These are phyloP conservation scores for Lasiodiplodia citricola DNA, from an alignment of 2,329 filamentous ascomycete species.

Conservation along the genomic window DNA sequence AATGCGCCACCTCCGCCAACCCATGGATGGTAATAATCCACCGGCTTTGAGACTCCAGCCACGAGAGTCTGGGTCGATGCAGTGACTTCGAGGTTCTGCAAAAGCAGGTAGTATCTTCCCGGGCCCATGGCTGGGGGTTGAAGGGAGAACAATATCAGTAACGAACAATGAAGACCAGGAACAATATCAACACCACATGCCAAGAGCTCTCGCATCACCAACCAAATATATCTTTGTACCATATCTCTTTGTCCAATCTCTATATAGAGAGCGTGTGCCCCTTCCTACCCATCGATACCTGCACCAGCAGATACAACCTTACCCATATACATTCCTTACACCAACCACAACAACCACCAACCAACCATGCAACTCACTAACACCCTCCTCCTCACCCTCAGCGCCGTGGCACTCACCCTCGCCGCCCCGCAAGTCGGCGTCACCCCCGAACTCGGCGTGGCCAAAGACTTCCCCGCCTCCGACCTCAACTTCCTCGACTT, in stretches of 20 bases:
- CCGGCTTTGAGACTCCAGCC: too few relatives aligned
- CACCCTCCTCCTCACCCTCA: not conserved
- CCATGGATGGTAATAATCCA: too few relatives aligned
- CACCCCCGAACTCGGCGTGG: not conserved
- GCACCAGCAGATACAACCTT: not conserved
- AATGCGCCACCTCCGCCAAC: too few relatives aligned
- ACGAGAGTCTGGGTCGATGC: too few relatives aligned
- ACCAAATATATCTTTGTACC: not conserved
- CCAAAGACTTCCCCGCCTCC: not conserved
- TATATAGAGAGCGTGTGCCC: too few relatives aligned
- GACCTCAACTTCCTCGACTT: not conserved
- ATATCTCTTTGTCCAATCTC: not conserved
- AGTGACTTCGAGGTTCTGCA: too few relatives aligned
- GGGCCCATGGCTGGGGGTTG: not conserved
- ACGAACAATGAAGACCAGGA: not conserved
- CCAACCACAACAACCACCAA: not conserved
- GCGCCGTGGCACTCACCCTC: not conserved
- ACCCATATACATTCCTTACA: not conserved
- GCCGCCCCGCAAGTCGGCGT: not conserved
- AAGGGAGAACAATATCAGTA: constrained; percentile 5
- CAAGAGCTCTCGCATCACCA: not conserved
- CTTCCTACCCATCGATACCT: too few relatives aligned
- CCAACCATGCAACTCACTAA: not conserved
- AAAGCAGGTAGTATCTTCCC: too few relatives aligned
- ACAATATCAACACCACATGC: constrained; percentile 10